Evolutionary conservation across 1,284 basidiomycete species (phyloP).

Genomic region (Stereum hirsutum): DNA sequence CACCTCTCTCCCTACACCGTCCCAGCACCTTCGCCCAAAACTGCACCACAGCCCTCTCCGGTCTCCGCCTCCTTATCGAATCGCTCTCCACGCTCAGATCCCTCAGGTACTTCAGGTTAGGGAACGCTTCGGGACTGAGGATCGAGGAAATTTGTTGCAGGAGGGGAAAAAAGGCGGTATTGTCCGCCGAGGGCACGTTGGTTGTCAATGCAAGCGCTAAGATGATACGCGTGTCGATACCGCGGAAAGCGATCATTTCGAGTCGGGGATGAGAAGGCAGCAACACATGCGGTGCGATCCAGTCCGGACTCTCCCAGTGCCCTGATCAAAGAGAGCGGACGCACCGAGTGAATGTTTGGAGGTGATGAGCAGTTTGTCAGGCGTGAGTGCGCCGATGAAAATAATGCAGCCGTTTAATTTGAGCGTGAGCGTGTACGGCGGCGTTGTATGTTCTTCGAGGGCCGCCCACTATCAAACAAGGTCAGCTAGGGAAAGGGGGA

Average conservation of each 20-base stretch:
- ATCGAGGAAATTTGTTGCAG: conserved; percentile 54
- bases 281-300: conserved; percentile 70
- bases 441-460: conserved; percentile 60
- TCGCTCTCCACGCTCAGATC: conserved; percentile 38
- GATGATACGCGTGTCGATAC: conserved; percentile 52
- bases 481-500: neutral
- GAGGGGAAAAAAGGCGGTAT: conserved; percentile 53
- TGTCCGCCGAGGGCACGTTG: conserved; percentile 19
- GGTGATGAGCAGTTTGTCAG: conserved; percentile 72
- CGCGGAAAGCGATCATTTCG: conserved; percentile 61
- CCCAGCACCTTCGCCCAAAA: conserved; percentile 45
- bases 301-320: conserved; percentile 70
- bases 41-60: conserved; percentile 24
- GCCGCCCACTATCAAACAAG: conserved; percentile 60
- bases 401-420: conserved; percentile 99
- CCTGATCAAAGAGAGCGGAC: too few species aligned
- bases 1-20: conserved; percentile 34
- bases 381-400: conserved; percentile 84
- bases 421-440: conserved; percentile 85
- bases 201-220: conserved; percentile 25
- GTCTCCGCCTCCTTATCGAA: conserved; percentile 19
- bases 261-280: conserved; percentile 52
- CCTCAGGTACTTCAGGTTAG: conserved; percentile 46
- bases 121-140: conserved; percentile 50
- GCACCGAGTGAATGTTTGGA: conserved; percentile 90